Percentiles rank a stretch among this genome's conserved stretches.
phyloP scores from a whole-genome alignment of 345 rosid genomes.

The Camelina hispida region DNA sequence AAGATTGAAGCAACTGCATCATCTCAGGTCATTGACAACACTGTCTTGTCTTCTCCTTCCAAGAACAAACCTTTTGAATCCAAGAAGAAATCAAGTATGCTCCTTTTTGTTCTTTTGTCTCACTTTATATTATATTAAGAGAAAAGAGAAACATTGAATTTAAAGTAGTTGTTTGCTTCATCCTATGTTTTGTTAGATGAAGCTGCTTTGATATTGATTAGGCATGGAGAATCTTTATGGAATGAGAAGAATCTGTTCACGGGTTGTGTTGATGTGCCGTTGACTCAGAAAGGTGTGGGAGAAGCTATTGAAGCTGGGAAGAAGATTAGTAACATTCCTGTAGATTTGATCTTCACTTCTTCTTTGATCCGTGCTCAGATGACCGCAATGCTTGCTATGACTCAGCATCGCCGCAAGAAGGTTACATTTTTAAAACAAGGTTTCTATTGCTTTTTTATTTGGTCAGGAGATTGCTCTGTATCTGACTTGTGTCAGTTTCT shows the following conservation, averaged over 20 bases:
- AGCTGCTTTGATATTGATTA: constrained; percentile 83
- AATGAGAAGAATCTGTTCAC: constrained; percentile 97
- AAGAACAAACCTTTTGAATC: constrained; percentile 47
- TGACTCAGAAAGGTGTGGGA: constrained; percentile 87
- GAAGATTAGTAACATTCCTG: constrained; percentile 93
- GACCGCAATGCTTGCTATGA: constrained; percentile 99
- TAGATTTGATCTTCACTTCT: constrained; percentile 90
- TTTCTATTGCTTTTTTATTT: too few relatives aligned
- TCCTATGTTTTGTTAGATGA: constrained; percentile 53
- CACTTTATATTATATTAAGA: not conserved
- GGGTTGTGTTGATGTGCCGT: constrained; percentile 96
- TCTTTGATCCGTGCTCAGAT: constrained; percentile 95
- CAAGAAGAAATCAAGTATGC: constrained; percentile 70
- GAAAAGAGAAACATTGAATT: constrained; percentile 1
- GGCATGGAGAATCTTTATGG: constrained; percentile 99
- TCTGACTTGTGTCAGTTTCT: not conserved
- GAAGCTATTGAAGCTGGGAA: constrained; percentile 99
- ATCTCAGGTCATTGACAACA: constrained; percentile 59
- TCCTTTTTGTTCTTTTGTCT: not conserved
- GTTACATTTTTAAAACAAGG: constrained; percentile 43
- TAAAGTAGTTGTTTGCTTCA: not conserved
- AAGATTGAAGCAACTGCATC: constrained; percentile 62
- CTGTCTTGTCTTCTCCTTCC: constrained; percentile 61
- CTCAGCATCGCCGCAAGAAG: constrained; percentile 92
- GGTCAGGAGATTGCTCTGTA: not conserved